These are phyloP conservation scores for Penstemon eatonii DNA, from an alignment of 257 asterid genomes.

Conservation along the genomic window DNA sequence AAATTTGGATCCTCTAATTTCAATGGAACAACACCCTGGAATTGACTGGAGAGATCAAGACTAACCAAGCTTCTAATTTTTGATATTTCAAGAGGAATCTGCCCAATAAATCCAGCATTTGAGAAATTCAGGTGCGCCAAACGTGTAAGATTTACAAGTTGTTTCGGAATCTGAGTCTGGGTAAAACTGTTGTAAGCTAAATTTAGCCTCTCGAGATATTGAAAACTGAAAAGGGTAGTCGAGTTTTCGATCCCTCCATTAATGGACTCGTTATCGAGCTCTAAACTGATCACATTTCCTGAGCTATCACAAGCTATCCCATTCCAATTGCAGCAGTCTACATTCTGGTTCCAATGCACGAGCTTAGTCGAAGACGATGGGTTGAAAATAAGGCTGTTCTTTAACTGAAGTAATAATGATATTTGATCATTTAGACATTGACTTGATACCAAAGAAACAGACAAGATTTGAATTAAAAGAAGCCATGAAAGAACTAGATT, in stretches of 20 bases:
- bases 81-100: slow-evolving; percentile 43
- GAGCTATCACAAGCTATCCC: slow-evolving; percentile 54
- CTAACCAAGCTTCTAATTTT: slow-evolving; percentile 31
- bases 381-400: slow-evolving; percentile 28
- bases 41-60: slow-evolving; percentile 50
- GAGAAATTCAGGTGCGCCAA: slow-evolving; percentile 55
- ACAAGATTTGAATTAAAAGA: slow-evolving; percentile 36
- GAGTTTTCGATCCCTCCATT: slow-evolving; percentile 39
- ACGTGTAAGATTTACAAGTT: slow-evolving; percentile 37
- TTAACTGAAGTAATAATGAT: slow-evolving; percentile 43
- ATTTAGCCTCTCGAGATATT: slow-evolving; percentile 42
- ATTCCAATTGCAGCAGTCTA: slow-evolving; percentile 58
- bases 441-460: slow-evolving; percentile 22
- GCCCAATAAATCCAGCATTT: slow-evolving; percentile 51
- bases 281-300: slow-evolving; percentile 47
- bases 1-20: slow-evolving; percentile 52
- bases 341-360: slow-evolving; percentile 39
- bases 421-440: slow-evolving; percentile 53
- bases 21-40: slow-evolving; percentile 15
- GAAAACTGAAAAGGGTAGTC: slow-evolving; percentile 41
- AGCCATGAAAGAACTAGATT: slow-evolving; percentile 39
- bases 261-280: slow-evolving; percentile 42
- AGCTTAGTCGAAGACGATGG: slow-evolving; percentile 32
- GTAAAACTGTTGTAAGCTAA: slow-evolving; percentile 48
- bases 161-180: slow-evolving; percentile 36